Evolutionary conservation across 495 filamentous ascomycete genomes (phyloP).

Genomic region (Halenospora varia): DNA sequence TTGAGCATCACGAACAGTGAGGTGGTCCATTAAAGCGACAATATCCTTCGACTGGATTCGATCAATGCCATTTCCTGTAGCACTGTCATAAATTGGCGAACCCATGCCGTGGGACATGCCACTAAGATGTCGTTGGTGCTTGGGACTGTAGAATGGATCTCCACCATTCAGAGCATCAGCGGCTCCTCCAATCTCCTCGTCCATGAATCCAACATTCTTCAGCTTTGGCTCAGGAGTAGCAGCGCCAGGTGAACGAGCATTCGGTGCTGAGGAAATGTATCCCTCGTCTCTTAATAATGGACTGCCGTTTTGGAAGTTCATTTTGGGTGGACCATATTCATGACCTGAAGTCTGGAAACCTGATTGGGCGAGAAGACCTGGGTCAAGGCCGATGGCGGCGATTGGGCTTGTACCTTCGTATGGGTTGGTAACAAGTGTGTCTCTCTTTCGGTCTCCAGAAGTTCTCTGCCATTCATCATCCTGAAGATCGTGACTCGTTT

Average conservation of each 20-base stretch:
- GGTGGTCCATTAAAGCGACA: constrained; percentile 95
- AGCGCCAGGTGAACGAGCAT: constrained; percentile 54
- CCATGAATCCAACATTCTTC: constrained; percentile 55
- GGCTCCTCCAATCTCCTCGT: constrained; percentile 45
- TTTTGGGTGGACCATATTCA: constrained; percentile 26
- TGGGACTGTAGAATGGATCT: constrained; percentile 50
- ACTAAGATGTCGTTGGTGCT: constrained; percentile 69
- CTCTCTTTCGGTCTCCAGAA: constrained; percentile 50
- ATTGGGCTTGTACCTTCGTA: constrained; percentile 51
- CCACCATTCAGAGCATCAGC: constrained; percentile 59
- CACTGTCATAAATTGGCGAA: constrained; percentile 85
- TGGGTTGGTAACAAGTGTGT: constrained; percentile 53
- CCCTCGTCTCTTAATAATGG: constrained; percentile 74
- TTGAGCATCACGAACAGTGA: constrained; percentile 95
- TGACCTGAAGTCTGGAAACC: constrained; percentile 33
- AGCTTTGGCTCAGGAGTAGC: constrained; percentile 56
- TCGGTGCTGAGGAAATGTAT: constrained; percentile 79
- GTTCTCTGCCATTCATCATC: constrained; percentile 53
- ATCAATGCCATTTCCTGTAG: constrained; percentile 85
- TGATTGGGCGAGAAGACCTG: constrained; percentile 39
- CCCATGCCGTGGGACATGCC: constrained; percentile 88
- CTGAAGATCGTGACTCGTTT: constrained; percentile 44
- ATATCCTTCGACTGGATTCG: constrained; percentile 96
- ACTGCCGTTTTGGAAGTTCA: constrained; percentile 28
- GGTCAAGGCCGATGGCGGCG: constrained; percentile 41